Conservation (phyloP, 2,329 filamentous ascomycete genomes). For the Trichoderma koningiopsis region DNA sequence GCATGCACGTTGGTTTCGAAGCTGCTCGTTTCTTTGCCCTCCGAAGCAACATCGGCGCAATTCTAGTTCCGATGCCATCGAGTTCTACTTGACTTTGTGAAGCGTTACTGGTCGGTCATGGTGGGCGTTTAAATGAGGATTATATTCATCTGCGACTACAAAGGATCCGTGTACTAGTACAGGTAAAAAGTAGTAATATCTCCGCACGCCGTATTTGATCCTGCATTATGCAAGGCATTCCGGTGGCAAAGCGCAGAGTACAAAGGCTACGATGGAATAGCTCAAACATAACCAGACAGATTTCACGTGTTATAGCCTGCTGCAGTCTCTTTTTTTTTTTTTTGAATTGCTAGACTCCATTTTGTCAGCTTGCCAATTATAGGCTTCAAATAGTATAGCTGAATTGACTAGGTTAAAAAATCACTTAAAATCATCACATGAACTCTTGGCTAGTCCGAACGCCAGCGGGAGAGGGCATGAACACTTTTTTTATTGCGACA, state of each 20-base stretch:
- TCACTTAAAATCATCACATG: background rate
- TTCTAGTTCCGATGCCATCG: background rate
- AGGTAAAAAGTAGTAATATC: background rate
- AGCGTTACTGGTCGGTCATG: background rate
- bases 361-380: no score
- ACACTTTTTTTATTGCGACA: background rate
- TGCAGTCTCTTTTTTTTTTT: background rate
- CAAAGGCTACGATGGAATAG: background rate
- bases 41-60: conserved; percentile 4
- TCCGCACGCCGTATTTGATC: background rate
- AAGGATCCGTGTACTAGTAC: background rate
- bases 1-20: background rate
- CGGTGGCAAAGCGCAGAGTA: background rate
- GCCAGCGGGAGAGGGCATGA: background rate
- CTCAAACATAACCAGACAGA: background rate
- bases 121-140: background rate
- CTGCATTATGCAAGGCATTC: background rate
- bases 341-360: background rate
- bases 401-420: background rate
- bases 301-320: background rate
- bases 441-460: background rate
- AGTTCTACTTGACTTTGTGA: background rate
- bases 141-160: background rate
- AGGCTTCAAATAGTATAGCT: background rate
- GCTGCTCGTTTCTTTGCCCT: background rate